Base-by-base conservation (phyloP, 2,329 filamentous ascomycete genomes). In the Pestalotiopsis sp. region DNA sequence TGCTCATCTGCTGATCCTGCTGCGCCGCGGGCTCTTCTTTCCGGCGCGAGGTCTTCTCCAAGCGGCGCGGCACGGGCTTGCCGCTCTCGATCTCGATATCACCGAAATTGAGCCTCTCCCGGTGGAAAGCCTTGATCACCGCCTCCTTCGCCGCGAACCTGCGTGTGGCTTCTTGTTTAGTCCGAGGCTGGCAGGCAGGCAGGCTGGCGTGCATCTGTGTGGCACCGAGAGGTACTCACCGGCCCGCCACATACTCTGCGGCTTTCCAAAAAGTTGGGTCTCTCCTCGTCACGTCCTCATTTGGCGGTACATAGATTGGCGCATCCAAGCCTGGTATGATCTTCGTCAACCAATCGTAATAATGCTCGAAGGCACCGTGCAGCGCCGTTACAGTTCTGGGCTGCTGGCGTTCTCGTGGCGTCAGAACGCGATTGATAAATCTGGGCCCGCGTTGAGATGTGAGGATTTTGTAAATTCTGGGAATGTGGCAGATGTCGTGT, bases 91-190 rank as follows among this genome's bases (percentile, higher is more conserved):
- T 86, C 38, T 82, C 72, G 45, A 94, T 85, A 70, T 91, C 86
- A 67, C 91, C 89, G 78, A 90, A 91, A 1, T 84, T 85, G 27
- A 94, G 79, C 25, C 79, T 80, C 7, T 87, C 82, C n/a, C 85
- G 82, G 1, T 87, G 84, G 71, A 92, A 88, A 2, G 92, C 92
- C 80, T 95, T 94, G 72, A 92, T 90, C 66, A 86, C 87, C 1
- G 92, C 92, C 79, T 94, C 93, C 76, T 94, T 94, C 7, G 91
- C 92, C 1, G 92, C 91, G 76, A 91, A 92, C 66, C 89, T 88
- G 63, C 12, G 31, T 31, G 25, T 36, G 31, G 31, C 7, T 36
- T 9, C 6, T 36, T 9, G 6, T 36, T 31, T 36, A 36, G 31
- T 36, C 6, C 7, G 31, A 36, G 31, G 31, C 31, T 36, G 31